Evolutionary conservation across 2,329 filamentous ascomycete genomes (phyloP), one percentile per base, ranked within the genome.

Genomic region (Cercospora sojina): DNA sequence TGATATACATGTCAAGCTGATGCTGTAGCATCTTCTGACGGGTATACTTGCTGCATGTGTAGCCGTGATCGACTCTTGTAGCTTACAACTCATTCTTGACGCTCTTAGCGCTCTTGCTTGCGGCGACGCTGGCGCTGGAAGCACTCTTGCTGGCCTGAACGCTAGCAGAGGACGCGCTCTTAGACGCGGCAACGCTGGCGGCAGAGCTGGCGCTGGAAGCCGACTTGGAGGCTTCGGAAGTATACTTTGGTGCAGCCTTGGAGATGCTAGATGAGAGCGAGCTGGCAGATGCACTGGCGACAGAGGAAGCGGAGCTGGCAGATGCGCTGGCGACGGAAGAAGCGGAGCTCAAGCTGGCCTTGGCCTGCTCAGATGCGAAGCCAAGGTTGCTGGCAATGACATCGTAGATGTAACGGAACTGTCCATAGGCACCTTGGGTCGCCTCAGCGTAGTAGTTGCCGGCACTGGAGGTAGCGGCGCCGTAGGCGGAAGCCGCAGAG

Each of bases 361-460:
- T 72, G 58, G 76, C 77, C 57, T 77, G 70, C 38, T 77, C 78
- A 53, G 79, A 79, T 64, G 79, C 80, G 43, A 84, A 73, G 64
- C 82, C 82, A 64, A 83, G 65, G 73, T 83, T 77, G 68, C 79
- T 78, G 77, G 80, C 78, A 71, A 80, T 71, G 74, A 77, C 80
- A 72, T 82, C 77, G 76, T 77, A 78, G 74, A 76, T 78, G 68
- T 75, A 69, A 62, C 74, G 74, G 69, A 74, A 72, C 25, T 67
- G 61, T 61, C 70, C 69, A 71, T 77, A 77, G 18, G 72, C 89
- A 73, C 87, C 85, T 65, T 92, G 86, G 4, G 91, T 94, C 8
- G 91, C 92, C 77, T 88, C 86, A 63, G 91, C 88, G 74, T 87
- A 94, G 74, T 91, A 81, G 76, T 95, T 94, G 65, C 89, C 88